phyloP scores from a whole-genome alignment of 1,284 basidiomycete species.

The Pisolithus thermaeus region DNA sequence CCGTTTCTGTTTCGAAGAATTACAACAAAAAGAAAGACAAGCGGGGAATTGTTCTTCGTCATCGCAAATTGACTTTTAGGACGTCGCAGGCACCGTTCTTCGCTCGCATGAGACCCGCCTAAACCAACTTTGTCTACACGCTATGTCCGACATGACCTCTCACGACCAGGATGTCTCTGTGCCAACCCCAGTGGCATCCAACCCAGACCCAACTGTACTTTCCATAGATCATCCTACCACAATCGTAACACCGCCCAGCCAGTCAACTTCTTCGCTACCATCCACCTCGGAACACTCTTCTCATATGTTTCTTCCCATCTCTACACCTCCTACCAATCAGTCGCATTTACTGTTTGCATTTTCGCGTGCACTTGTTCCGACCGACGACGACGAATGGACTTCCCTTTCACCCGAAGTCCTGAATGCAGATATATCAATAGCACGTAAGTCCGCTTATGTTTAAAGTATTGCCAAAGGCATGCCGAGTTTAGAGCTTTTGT shows the following conservation, averaged over 20 bases:
- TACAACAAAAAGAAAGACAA: too few species aligned
- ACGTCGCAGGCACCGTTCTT: background rate
- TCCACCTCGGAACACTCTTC: conserved; percentile 17
- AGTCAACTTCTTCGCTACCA: conserved; percentile 21
- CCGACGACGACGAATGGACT: conserved; percentile 23
- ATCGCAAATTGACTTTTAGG: background rate
- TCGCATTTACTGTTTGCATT: conserved; percentile 41
- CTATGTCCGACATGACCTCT: conserved; percentile 21
- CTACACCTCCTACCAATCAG: conserved; percentile 34
- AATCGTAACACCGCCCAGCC: conserved; percentile 16
- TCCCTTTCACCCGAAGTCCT: conserved; percentile 44
- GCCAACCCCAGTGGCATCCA: conserved; percentile 3
- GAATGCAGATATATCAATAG: conserved; percentile 53
- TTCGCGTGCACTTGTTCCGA: conserved; percentile 30
- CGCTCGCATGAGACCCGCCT: conserved; percentile 17
- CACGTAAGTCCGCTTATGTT: conserved; percentile 42
- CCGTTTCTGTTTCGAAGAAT: too few species aligned
- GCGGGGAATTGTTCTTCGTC: too few species aligned
- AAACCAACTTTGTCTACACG: conserved; percentile 4
- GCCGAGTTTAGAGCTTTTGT: background rate
- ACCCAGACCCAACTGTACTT: conserved; percentile 23
- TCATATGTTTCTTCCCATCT: conserved; percentile 41
- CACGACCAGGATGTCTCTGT: conserved; percentile 16
- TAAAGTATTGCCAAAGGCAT: background rate
- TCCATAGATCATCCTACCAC: conserved; percentile 21